These are phyloP conservation scores for Jacaranda mimosifolia DNA, from an alignment of 257 asterid species.

Conservation along the genomic window DNA sequence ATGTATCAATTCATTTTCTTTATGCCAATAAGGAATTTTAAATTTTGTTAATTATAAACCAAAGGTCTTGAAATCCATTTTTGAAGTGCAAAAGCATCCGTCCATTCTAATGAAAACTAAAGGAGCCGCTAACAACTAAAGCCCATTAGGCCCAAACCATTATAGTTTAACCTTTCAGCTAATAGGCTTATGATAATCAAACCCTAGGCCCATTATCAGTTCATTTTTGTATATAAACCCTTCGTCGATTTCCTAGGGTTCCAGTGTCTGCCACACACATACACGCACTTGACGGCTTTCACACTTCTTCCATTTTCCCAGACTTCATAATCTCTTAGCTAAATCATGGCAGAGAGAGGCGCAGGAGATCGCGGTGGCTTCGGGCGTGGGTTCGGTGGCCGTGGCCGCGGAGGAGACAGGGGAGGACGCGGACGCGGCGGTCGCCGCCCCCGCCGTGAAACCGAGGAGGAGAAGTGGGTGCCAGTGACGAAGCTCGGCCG, in stretches of 20 bases:
- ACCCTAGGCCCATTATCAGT: slow-evolving; percentile 16
- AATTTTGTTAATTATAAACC: no score
- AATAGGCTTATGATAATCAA: background rate
- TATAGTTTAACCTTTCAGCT: background rate
- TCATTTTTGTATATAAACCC: slow-evolving; percentile 21
- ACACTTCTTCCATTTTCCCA: background rate
- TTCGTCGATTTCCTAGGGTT: slow-evolving; percentile 31
- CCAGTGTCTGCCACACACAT: slow-evolving; percentile 11
- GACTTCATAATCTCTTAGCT: background rate
- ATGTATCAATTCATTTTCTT: no score
- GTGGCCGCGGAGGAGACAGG: slow-evolving; percentile 51
- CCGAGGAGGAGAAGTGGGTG: slow-evolving; percentile 63
- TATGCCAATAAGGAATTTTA: no score
- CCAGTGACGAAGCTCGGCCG: slow-evolving; percentile 45
- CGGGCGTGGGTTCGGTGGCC: slow-evolving; percentile 59
- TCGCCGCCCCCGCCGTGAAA: slow-evolving; percentile 70
- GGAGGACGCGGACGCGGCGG: slow-evolving; percentile 59
- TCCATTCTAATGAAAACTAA: background rate
- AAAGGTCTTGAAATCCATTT: no score
- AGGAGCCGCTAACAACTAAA: background rate
- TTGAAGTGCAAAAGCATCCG: no score
- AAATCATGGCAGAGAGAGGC: slow-evolving; percentile 64
- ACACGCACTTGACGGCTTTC: background rate
- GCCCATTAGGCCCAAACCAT: slow-evolving; percentile 3
- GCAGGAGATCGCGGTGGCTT: slow-evolving; percentile 58